Conservation (phyloP, 352 stramenopile genomes). For the Phytophthora hibernalis region DNA sequence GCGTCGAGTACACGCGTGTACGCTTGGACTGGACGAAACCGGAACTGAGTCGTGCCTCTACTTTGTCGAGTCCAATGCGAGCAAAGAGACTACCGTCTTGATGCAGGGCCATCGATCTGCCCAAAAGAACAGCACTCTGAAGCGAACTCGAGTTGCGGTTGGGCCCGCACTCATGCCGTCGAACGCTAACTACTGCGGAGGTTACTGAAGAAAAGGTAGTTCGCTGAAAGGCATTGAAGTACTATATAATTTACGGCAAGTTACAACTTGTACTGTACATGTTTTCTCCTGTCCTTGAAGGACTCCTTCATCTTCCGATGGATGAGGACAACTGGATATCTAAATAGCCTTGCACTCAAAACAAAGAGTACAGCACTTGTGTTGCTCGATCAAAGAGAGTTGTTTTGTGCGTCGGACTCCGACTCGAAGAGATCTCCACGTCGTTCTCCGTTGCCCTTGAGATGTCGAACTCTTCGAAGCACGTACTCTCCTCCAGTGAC, state of each 20-base stretch:
- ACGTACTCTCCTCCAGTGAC: conserved; percentile 2
- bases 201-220: conserved; percentile 45
- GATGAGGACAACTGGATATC: conserved; percentile 4
- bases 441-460: conserved; percentile 13
- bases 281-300: background rate
- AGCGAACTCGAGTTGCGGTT: conserved; percentile 53
- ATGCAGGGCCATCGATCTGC: conserved; percentile 36
- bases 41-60: conserved; percentile 55
- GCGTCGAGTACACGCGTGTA: conserved; percentile 58
- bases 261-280: background rate
- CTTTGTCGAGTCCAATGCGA: conserved; percentile 55
- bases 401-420: conserved; percentile 5
- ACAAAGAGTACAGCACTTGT: conserved; percentile 24
- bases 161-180: conserved; percentile 48
- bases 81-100: conserved; percentile 46
- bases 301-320: conserved; percentile 33
- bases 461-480: conserved; percentile 30
- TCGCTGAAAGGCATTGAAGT: conserved; percentile 1
- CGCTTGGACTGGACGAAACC: conserved; percentile 51
- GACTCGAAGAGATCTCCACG: background rate
- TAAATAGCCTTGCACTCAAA: conserved; percentile 11
- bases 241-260: conserved; percentile 15
- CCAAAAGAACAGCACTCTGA: conserved; percentile 46
- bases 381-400: conserved; percentile 26
- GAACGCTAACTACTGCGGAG: conserved; percentile 63